A percentile compares a stretch with the other conserved stretches of the same genome.
Conservation (phyloP, 1,284 basidiomycete species). For the Ceratobasidium sp. region DNA sequence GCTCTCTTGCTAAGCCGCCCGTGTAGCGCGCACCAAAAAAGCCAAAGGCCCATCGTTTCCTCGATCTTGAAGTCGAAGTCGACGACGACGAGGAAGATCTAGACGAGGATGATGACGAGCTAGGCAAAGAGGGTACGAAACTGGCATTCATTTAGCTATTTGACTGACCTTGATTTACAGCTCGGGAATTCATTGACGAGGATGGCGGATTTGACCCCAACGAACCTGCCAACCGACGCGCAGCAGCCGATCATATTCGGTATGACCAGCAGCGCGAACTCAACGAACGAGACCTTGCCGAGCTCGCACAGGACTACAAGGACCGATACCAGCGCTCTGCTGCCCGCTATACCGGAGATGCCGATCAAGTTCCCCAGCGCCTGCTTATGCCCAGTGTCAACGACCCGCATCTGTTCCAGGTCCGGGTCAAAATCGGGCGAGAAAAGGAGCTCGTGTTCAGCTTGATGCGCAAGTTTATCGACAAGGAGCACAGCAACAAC, state of each 20-base stretch:
- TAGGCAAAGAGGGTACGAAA: conserved; percentile 66
- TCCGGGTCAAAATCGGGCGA: conserved; percentile 92
- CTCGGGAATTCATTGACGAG: conserved; percentile 79
- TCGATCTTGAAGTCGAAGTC: conserved; percentile 95
- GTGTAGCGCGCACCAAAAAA: conserved; percentile 66
- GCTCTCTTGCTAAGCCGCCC: conserved; percentile 37
- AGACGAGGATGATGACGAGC: conserved; percentile 87
- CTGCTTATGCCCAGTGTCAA: conserved; percentile 96
- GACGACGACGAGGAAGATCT: conserved; percentile 88
- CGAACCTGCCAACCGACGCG: conserved; percentile 65
- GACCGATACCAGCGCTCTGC: conserved; percentile 77
- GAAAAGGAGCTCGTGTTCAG: conserved; percentile 94
- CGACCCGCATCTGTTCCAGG: conserved; percentile 95
- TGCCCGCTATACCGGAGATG: conserved; percentile 82
- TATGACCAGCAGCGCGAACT: conserved; percentile 80
- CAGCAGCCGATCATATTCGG: conserved; percentile 71
- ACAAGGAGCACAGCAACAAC: conserved; percentile 74
- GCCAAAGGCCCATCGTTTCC: conserved; percentile 74
- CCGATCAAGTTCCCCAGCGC: conserved; percentile 95
- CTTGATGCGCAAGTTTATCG: conserved; percentile 90
- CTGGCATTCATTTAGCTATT: conserved; percentile 12
- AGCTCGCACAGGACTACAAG: conserved; percentile 84
- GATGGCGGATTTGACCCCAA: conserved; percentile 67
- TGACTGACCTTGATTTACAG: conserved; percentile 25
- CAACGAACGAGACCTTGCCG: conserved; percentile 83